Evolutionary conservation across 495 filamentous ascomycete genomes (phyloP).

Genomic region (Massariosphaeria phaeospora): DNA sequence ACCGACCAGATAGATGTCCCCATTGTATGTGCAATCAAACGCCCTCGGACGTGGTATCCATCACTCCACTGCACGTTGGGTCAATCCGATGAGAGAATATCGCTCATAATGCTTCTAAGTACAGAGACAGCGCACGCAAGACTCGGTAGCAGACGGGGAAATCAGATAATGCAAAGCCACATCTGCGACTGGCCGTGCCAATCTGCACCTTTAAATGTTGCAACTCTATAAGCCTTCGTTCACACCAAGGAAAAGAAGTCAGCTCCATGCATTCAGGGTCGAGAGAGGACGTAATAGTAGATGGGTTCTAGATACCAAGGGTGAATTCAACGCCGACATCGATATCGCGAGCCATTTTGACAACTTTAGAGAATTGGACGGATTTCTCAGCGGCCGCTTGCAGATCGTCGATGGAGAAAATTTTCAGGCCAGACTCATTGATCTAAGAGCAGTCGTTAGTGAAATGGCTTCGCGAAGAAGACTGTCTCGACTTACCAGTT

Average conservation of each 20-base stretch:
- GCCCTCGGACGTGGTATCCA: no score
- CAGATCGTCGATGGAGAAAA: constrained; percentile 98
- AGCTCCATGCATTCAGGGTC: neutral
- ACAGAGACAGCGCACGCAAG: neutral
- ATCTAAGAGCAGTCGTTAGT: constrained; percentile 48
- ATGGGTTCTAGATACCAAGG: constrained; percentile 68
- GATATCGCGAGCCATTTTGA: constrained; percentile 98
- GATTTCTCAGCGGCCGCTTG: constrained; percentile 96
- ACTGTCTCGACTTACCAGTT: constrained; percentile 53
- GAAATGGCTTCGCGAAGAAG: no score
- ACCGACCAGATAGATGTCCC: no score
- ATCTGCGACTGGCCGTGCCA: neutral
- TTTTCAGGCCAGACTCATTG: constrained; percentile 97
- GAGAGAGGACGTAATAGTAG: neutral
- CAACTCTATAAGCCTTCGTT: neutral
- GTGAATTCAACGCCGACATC: constrained; percentile 98
- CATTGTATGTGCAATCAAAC: no score
- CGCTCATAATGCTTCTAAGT: constrained; percentile 1
- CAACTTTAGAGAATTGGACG: constrained; percentile 97
- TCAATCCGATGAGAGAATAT: no score
- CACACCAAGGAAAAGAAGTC: neutral
- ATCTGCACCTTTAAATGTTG: neutral
- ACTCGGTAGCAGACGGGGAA: neutral
- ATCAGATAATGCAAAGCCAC: constrained; percentile 1
- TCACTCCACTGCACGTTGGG: no score